Percentiles rank a stretch among this genome's conserved stretches.
phyloP scores from a whole-genome alignment of 768 basidiomycete genomes.

The Artomyces pyxidatus region DNA sequence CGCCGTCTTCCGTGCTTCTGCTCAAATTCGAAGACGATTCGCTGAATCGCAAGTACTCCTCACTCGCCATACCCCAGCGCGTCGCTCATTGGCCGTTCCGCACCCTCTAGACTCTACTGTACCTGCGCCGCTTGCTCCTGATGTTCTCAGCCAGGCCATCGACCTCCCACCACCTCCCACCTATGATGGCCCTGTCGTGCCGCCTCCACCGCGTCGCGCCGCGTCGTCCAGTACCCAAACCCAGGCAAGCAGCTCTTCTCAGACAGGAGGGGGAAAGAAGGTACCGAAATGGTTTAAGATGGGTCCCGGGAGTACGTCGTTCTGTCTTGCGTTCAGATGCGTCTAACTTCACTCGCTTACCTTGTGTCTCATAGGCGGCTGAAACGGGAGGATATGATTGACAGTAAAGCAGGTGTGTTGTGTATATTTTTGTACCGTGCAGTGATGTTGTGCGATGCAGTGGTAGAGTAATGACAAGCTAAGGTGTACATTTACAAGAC shows the following conservation, averaged over 20 bases:
- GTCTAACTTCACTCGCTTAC: no score
- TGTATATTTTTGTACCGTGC: no score
- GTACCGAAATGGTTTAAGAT: slow-evolving; percentile 77
- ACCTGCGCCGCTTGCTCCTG: slow-evolving; percentile 56
- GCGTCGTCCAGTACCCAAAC: slow-evolving; percentile 1
- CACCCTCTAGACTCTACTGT: slow-evolving; percentile 37
- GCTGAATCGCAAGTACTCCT: slow-evolving; percentile 50
- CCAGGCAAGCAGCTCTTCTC: slow-evolving; percentile 3
- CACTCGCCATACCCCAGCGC: no score
- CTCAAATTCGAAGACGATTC: slow-evolving; percentile 67
- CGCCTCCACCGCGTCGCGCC: slow-evolving; percentile 1
- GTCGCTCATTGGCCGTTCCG: background rate
- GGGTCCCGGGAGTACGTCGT: slow-evolving; percentile 26
- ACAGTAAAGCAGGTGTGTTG: no score
- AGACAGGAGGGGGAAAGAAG: slow-evolving; percentile 38
- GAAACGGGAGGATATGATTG: no score
- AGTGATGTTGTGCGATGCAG: no score
- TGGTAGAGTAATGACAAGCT: no score
- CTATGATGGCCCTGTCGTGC: slow-evolving; percentile 19
- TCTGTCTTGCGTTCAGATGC: background rate
- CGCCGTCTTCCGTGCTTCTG: slow-evolving; percentile 73
- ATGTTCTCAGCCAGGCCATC: slow-evolving; percentile 48
- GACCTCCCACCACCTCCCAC: slow-evolving; percentile 58
- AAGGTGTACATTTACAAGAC: no score
- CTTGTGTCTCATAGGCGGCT: no score